Base-by-base conservation (phyloP, 1,139 yeast species). In the Suhomyces yuchorum region DNA sequence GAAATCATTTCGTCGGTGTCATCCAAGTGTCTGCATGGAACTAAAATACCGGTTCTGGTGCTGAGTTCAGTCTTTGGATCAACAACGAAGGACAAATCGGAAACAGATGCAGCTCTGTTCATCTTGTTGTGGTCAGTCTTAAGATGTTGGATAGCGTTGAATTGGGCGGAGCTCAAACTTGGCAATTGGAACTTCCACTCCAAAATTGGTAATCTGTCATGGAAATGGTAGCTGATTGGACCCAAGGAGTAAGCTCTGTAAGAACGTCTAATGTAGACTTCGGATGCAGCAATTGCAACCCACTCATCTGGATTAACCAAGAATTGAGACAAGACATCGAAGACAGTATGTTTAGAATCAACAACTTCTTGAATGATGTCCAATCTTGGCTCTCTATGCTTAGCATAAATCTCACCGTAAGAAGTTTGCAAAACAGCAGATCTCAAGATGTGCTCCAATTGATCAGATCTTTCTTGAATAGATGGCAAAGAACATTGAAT, bases 401-500 rank as follows among this genome's bases (percentile, higher is more conserved):
- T 82, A 47, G 86, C 81, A 59, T 73, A 78, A 46, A 86, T 81
- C 61, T 90, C 96, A 59, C 98, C 98, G 62, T 92, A 93, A 23
- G 86, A 79, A 33, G 96, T 82, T 61, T 88, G 91, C 59, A 92
- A 89, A 43, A 93, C 98, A 38, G 97, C 85, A 15, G 96, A 84
- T 68, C 92, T 84, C 69, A 93, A 81, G 60, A 93, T 93, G 68
- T 92, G 98, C 71, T 93, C 98, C 64, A 93, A 81, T 75, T 95
- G 99, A 65, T 92, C 97, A 22, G 96, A 87, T 73, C 99, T 86
- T 73, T 93, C 99, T 68, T 88, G 85, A 56, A 91, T 85, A 5
- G 98, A 91, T 40, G 99, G 99, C 70, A 93, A 78, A 37, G 98
- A 90, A 66, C 97, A 92, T 75, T 92, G 97, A 60, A 93, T 93